Evolutionary conservation across 1,284 basidiomycete genomes (phyloP).

Genomic region (Ganoderma meredithae): DNA sequence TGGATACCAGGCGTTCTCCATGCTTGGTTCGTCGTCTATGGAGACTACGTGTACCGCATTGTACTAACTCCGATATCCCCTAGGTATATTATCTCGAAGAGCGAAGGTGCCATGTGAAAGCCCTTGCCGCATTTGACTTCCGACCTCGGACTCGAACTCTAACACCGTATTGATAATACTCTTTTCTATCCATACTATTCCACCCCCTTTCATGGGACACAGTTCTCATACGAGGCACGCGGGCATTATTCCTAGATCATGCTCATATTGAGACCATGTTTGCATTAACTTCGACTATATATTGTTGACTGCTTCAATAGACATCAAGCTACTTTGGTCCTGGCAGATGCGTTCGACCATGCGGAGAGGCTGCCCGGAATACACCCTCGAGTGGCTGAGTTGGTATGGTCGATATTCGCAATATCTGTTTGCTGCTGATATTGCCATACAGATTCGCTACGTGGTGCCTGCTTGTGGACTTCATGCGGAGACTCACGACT

Average conservation of each 20-base stretch:
- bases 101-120: slow-evolving; percentile 33
- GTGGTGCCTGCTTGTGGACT: background rate
- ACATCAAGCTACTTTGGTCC: background rate
- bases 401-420: background rate
- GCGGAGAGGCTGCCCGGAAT: background rate
- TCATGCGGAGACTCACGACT: background rate
- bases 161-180: background rate
- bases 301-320: background rate
- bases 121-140: background rate
- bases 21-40: slow-evolving; percentile 50
- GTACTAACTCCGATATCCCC: background rate
- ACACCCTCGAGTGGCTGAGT: background rate
- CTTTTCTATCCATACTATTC: background rate
- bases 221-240: background rate
- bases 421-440: background rate
- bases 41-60: background rate
- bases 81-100: slow-evolving; percentile 54
- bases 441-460: background rate
- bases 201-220: background rate
- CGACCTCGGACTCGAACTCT: background rate
- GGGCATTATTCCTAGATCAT: background rate
- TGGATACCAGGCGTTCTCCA: slow-evolving; percentile 68
- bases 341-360: background rate
- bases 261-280: background rate
- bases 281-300: background rate